Evolutionary conservation across 106 monocot species (phyloP).

Genomic region (Dioscorea zingiberensis): DNA sequence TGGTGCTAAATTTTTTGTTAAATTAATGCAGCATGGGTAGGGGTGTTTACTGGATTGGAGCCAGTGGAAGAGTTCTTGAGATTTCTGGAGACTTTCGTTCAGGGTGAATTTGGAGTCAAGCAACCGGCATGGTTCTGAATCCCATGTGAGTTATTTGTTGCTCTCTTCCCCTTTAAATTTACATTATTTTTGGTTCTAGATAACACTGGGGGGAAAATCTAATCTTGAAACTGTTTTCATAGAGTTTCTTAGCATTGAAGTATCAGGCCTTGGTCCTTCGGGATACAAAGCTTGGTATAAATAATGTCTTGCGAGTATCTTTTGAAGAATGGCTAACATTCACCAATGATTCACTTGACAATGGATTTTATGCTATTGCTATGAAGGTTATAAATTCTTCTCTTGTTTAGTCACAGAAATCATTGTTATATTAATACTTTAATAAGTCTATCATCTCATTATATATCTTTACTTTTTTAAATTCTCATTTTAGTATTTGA

Average conservation of each 20-base stretch:
- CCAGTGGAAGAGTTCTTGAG: neutral
- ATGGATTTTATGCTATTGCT: slow-evolving; percentile 80
- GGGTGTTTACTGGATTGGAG: neutral
- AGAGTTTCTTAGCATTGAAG: slow-evolving; percentile 90
- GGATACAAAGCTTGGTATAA: slow-evolving; percentile 28
- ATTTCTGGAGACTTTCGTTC: neutral
- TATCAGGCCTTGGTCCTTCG: slow-evolving; percentile 82
- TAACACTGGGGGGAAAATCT: too few species aligned
- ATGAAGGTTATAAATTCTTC: slow-evolving; percentile 39
- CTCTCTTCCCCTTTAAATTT: neutral
- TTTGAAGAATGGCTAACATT: slow-evolving; percentile 85
- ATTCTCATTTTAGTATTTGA: too few species aligned
- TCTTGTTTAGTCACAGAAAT: too few species aligned
- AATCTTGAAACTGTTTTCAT: neutral
- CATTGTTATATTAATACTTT: too few species aligned
- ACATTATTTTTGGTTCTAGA: neutral
- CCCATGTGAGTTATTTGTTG: neutral
- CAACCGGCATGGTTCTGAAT: neutral
- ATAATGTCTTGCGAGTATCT: slow-evolving; percentile 38
- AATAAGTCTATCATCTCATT: too few species aligned
- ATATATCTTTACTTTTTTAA: too few species aligned
- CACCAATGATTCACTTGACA: slow-evolving; percentile 69
- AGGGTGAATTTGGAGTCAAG: neutral
- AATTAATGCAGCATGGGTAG: neutral
- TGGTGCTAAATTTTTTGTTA: neutral